Evolutionary conservation across 2,329 filamentous ascomycete species (phyloP).

Genomic region (Ophiognomonia clavigignenti-juglandacearum): DNA sequence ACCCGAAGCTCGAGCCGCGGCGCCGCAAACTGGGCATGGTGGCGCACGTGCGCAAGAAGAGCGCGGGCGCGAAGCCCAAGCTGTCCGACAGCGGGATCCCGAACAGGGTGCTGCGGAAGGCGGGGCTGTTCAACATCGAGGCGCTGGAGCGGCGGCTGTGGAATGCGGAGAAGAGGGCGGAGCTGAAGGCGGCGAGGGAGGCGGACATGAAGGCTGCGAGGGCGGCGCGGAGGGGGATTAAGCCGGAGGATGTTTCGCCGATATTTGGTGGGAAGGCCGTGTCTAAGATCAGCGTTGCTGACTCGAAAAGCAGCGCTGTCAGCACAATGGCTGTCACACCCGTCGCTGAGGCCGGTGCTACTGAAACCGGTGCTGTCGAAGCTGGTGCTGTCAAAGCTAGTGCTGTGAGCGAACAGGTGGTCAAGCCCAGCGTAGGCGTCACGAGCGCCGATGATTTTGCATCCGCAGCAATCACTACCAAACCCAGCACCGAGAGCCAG

Average conservation of each 20-base stretch:
- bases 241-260: not conserved
- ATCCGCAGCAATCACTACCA: not conserved
- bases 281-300: no score
- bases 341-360: no score
- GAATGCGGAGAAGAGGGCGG: slow-evolving; percentile 18
- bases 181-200: slow-evolving; percentile 13
- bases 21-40: slow-evolving; percentile 73
- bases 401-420: not conserved
- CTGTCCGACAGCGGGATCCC: slow-evolving; percentile 32
- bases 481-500: no score
- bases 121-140: slow-evolving; percentile 12
- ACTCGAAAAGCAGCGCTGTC: no score
- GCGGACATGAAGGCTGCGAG: not conserved
- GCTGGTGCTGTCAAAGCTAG: not conserved
- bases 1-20: slow-evolving; percentile 67
- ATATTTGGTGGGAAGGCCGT: not conserved
- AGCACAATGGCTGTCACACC: no score
- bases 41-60: slow-evolving; percentile 35
- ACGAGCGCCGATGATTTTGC: not conserved
- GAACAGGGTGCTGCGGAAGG: slow-evolving; percentile 25
- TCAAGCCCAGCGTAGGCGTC: not conserved
- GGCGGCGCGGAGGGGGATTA: not conserved
- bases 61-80: slow-evolving; percentile 23
- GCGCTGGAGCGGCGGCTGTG: slow-evolving; percentile 8
- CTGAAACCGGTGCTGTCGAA: not conserved